Conservation (phyloP, 2,329 filamentous ascomycete species). For the Fusarium miscanthi region DNA sequence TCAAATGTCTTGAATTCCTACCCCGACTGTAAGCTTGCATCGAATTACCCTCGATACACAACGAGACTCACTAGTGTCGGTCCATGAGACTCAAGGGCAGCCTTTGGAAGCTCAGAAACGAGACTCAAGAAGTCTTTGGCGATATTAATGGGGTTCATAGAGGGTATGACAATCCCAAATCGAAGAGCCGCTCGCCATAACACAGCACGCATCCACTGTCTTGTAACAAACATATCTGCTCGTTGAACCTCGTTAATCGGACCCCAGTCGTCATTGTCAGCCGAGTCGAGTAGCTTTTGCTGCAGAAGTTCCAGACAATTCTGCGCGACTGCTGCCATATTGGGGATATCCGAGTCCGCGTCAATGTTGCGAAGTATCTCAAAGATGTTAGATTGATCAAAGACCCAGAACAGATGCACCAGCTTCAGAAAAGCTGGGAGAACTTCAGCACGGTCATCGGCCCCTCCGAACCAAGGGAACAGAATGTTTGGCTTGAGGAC, state of each 20-base stretch:
- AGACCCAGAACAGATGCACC: slow-evolving; percentile 61
- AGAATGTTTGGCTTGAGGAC: slow-evolving; percentile 57
- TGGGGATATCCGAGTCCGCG: slow-evolving; percentile 48
- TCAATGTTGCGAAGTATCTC: slow-evolving; percentile 57
- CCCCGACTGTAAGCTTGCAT: background rate
- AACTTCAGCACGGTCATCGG: slow-evolving; percentile 56
- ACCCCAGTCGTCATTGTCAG: slow-evolving; percentile 51
- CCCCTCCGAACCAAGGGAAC: slow-evolving; percentile 47
- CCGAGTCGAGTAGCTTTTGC: slow-evolving; percentile 55
- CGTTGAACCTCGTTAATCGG: slow-evolving; percentile 60
- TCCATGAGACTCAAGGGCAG: slow-evolving; percentile 62
- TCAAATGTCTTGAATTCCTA: slow-evolving; percentile 59
- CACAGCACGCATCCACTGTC: slow-evolving; percentile 63
- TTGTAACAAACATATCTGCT: slow-evolving; percentile 61
- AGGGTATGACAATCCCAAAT: slow-evolving; percentile 47
- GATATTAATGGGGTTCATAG: slow-evolving; percentile 55
- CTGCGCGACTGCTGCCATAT: slow-evolving; percentile 45
- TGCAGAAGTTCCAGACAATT: slow-evolving; percentile 55
- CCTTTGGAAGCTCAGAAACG: slow-evolving; percentile 56
- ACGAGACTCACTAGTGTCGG: slow-evolving; percentile 52
- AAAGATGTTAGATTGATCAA: slow-evolving; percentile 61
- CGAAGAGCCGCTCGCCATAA: slow-evolving; percentile 57
- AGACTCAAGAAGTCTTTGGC: slow-evolving; percentile 58
- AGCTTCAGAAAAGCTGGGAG: slow-evolving; percentile 62
- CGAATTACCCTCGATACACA: rapidly evolving